Percentiles rank a stretch among this genome's conserved stretches.
These are phyloP conservation scores for Mycosphaerella arachidis DNA, from an alignment of 2,329 filamentous ascomycete species.

Conservation along the genomic window DNA sequence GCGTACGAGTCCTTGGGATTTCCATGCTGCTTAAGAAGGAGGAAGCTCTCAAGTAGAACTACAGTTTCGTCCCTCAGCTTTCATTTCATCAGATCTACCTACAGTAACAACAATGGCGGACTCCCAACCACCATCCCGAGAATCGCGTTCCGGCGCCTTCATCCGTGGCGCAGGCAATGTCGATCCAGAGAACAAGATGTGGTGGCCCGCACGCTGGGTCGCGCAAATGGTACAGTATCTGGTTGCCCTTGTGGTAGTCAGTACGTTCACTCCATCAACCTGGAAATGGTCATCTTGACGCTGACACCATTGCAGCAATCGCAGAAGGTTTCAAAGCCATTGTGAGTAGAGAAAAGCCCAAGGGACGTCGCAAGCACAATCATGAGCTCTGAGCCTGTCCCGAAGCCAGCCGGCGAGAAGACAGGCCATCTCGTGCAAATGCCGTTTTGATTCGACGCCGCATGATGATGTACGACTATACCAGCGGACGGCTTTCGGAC, in stretches of 20 bases:
- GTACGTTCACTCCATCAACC: conserved; percentile 7
- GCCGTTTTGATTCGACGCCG: conserved; percentile 5
- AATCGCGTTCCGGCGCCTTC: conserved; percentile 22
- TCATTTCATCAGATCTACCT: not conserved
- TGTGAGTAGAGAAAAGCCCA: conserved; percentile 16
- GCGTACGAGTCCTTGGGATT: not conserved
- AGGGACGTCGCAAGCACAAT: conserved; percentile 4
- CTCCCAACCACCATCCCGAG: conserved; percentile 3
- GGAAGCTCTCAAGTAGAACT: not conserved
- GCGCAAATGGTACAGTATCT: conserved; percentile 26
- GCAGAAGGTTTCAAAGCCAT: conserved; percentile 23
- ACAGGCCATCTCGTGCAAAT: not conserved
- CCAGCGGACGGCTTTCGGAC: not conserved
- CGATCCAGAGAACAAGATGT: conserved; percentile 25
- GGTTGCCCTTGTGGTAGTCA: conserved; percentile 25
- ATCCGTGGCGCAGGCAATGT: conserved; percentile 24
- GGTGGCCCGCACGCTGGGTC: conserved; percentile 25
- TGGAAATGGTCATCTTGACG: not conserved
- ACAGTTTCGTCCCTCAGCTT: not conserved
- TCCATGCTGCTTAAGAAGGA: not conserved
- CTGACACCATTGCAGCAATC: conserved; percentile 16
- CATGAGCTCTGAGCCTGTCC: not conserved
- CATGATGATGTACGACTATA: not conserved
- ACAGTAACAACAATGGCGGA: conserved; percentile 4
- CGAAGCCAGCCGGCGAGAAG: not conserved